Evolutionary conservation across 2,329 filamentous ascomycete species (phyloP).

Genomic region (Fusarium drepaniforme): DNA sequence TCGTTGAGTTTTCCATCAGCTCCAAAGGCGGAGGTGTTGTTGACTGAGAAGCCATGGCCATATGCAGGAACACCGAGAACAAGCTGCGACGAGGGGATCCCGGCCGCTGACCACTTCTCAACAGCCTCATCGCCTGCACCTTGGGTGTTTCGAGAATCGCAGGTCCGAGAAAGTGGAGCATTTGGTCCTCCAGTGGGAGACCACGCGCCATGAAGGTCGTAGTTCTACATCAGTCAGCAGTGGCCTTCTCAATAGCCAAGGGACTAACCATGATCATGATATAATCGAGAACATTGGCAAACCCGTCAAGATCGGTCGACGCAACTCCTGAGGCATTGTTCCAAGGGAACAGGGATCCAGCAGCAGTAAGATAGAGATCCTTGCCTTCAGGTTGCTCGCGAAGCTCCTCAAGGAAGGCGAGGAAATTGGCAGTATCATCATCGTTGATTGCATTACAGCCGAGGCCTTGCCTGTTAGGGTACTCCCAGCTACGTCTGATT

Average conservation of each 20-base stretch:
- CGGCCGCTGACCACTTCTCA: constrained; percentile 24
- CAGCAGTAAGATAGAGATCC: constrained; percentile 28
- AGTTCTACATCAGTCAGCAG: constrained; percentile 13
- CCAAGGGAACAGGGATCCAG: constrained; percentile 35
- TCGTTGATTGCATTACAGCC: constrained; percentile 39
- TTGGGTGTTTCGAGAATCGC: constrained; percentile 34
- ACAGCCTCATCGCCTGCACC: constrained; percentile 26
- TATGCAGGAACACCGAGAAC: constrained; percentile 36
- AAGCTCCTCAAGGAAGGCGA: constrained; percentile 33
- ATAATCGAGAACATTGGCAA: constrained; percentile 35
- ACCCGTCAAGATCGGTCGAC: constrained; percentile 28
- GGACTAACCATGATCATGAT: constrained; percentile 38
- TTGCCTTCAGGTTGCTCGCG: constrained; percentile 29
- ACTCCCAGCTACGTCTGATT: constrained; percentile 30
- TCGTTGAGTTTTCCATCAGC: constrained; percentile 16
- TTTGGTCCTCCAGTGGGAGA: constrained; percentile 31
- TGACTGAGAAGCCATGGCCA: constrained; percentile 36
- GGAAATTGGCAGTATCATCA: constrained; percentile 34
- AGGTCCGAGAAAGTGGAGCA: constrained; percentile 13
- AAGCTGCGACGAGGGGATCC: constrained; percentile 28
- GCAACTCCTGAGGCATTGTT: constrained; percentile 22
- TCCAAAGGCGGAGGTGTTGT: constrained; percentile 16
- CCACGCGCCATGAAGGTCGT: constrained; percentile 38
- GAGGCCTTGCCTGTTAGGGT: constrained; percentile 38
- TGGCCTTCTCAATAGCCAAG: fast-evolving